Conservation (phyloP, 805 yeast genomes). For the Tetrapisispora namnaoensis region DNA sequence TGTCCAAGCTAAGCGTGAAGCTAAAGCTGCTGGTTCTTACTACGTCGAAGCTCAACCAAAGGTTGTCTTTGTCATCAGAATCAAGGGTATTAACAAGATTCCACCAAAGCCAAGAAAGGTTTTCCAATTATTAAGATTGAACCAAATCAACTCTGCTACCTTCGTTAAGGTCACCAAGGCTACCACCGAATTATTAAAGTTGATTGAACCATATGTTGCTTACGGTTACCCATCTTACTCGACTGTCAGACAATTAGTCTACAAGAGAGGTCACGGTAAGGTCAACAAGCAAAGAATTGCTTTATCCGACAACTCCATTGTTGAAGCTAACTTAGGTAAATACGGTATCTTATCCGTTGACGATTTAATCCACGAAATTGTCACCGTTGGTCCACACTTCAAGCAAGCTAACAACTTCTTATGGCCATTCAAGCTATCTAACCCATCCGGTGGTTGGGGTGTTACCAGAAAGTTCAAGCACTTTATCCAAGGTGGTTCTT, state of each 20-base stretch:
- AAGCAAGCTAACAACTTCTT: conserved; percentile 97
- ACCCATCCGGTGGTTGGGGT: conserved; percentile 98
- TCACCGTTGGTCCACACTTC: conserved; percentile 97
- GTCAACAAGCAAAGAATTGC: conserved; percentile 92
- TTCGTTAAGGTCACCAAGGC: conserved; percentile 95
- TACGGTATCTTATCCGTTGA: conserved; percentile 87
- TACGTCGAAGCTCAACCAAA: conserved; percentile 92
- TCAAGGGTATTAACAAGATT: conserved; percentile 98
- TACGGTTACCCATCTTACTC: conserved; percentile 95
- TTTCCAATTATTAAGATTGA: conserved; percentile 83
- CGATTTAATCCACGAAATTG: conserved; percentile 92
- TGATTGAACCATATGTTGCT: conserved; percentile 94
- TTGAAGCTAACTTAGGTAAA: conserved; percentile 83
- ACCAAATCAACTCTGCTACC: conserved; percentile 91
- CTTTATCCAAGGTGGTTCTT: conserved; percentile 96
- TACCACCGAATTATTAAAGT: conserved; percentile 81
- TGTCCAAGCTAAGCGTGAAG: conserved; percentile 81
- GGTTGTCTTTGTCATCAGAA: conserved; percentile 92
- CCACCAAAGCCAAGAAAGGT: conserved; percentile 99
- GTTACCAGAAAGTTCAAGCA: conserved; percentile 93
- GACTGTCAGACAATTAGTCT: conserved; percentile 82
- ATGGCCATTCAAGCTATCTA: conserved; percentile 96
- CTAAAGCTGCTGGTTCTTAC: conserved; percentile 89
- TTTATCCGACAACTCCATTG: conserved; percentile 76
- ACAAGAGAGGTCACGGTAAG: conserved; percentile 98